These are phyloP conservation scores for Termitomyces sp. DNA, from an alignment of 768 basidiomycete genomes.

Conservation along the genomic window DNA sequence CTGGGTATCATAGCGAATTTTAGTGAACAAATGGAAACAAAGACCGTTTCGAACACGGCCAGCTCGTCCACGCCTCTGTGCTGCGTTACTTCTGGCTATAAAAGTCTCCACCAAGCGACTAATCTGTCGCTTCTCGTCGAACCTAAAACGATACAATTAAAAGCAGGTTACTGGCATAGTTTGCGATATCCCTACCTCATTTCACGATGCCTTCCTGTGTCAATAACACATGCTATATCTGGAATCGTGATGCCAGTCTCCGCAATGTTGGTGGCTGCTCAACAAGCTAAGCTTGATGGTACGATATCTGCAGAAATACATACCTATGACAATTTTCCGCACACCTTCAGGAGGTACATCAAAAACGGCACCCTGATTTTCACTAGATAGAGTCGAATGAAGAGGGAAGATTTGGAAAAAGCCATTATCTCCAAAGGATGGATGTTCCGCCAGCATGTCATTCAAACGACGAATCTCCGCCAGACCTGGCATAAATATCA, in stretches of 20 bases:
- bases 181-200: conserved; percentile 70
- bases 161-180: background rate
- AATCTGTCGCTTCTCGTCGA: conserved; percentile 96
- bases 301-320: conserved; percentile 11
- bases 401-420: conserved; percentile 78
- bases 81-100: conserved; percentile 86
- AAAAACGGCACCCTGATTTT: conserved; percentile 88
- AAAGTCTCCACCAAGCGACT: conserved; percentile 90
- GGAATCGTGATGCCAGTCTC: conserved; percentile 99
- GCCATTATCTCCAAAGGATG: conserved; percentile 53
- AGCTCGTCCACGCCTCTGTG: conserved; percentile 84
- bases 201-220: conserved; percentile 89
- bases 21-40: conserved; percentile 96
- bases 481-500: conserved; percentile 94
- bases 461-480: conserved; percentile 88
- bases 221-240: conserved; percentile 95
- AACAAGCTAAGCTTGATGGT: background rate
- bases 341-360: conserved; percentile 76
- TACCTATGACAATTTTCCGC: conserved; percentile 93
- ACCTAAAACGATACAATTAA: conserved; percentile 37
- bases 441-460: conserved; percentile 76
- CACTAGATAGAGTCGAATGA: conserved; percentile 90
- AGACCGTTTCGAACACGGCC: conserved; percentile 87
- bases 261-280: conserved; percentile 81
- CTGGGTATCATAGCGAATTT: conserved; percentile 75